A percentile compares a stretch with the other conserved stretches of the same genome.
These are phyloP conservation scores for Allium cepa DNA, from an alignment of 106 monocot species.

Conservation along the genomic window DNA sequence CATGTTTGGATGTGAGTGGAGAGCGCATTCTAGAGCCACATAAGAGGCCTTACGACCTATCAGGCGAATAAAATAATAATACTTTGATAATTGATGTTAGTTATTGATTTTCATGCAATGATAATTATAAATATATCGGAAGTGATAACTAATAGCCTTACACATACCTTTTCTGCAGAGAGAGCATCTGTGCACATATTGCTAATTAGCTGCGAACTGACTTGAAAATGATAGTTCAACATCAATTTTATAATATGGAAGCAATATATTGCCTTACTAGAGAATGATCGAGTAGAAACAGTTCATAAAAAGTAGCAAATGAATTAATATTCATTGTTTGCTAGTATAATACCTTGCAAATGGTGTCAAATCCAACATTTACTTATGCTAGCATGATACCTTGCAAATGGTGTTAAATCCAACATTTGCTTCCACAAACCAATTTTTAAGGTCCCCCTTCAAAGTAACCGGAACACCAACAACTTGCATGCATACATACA, in stretches of 20 bases:
- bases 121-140: background rate
- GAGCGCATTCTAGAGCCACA: slow-evolving; percentile 88
- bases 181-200: slow-evolving; percentile 86
- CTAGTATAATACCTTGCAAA: slow-evolving; percentile 39
- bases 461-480: slow-evolving; percentile 69
- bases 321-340: background rate
- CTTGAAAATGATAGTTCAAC: slow-evolving; percentile 22
- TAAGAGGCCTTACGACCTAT: slow-evolving; percentile 94
- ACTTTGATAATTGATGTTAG: slow-evolving; percentile 25
- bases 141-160: background rate
- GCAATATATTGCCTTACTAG: too few species aligned
- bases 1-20: slow-evolving; percentile 94
- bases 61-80: slow-evolving; percentile 93
- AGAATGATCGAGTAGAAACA: too few species aligned
- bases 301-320: too few species aligned
- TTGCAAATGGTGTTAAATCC: slow-evolving; percentile 76
- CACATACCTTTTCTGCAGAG: slow-evolving; percentile 74
- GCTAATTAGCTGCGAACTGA: slow-evolving; percentile 83
- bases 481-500: slow-evolving; percentile 41
- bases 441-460: slow-evolving; percentile 65
- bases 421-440: slow-evolving; percentile 67
- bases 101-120: background rate
- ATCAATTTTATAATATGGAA: too few species aligned
- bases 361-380: slow-evolving; percentile 70
- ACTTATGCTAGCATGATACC: too few species aligned